Percentiles rank a stretch among this genome's conserved stretches.
These are phyloP conservation scores for Prototheca cutis DNA, from an alignment of 163 green algal species.

Conservation along the genomic window DNA sequence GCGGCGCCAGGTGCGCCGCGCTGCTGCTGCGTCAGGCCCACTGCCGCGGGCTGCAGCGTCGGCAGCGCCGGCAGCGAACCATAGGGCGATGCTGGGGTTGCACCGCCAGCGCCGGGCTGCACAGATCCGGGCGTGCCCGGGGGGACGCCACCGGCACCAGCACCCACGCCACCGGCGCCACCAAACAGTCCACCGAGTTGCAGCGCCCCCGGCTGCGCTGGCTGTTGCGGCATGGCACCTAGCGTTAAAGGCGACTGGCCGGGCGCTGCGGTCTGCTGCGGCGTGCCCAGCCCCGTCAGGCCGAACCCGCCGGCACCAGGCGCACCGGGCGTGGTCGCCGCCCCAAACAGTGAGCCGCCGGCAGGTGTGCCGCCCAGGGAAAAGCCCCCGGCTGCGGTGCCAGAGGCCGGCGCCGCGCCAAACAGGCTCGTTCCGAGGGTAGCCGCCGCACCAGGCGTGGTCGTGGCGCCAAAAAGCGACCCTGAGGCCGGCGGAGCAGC, in stretches of 20 bases:
- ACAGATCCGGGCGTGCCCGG: too few species aligned
- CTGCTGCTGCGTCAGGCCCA: not conserved
- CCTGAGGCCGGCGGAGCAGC: conserved; percentile 12
- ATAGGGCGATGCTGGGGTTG: not conserved
- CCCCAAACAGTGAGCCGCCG: not conserved
- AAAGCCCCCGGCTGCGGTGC: conserved; percentile 19
- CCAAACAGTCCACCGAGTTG: too few species aligned
- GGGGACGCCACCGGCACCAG: too few species aligned
- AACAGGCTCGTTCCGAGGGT: not conserved
- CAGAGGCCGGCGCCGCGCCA: conserved; percentile 2
- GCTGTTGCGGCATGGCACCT: too few species aligned
- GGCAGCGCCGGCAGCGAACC: conserved; percentile 1
- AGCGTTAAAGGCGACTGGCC: too few species aligned
- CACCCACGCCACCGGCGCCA: too few species aligned
- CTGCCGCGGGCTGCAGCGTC: not conserved
- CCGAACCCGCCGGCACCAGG: too few species aligned
- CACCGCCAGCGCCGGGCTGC: too few species aligned
- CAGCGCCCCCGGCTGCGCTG: too few species aligned
- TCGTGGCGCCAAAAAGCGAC: conserved; percentile 19
- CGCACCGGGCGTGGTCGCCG: too few species aligned
- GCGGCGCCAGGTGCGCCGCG: not conserved
- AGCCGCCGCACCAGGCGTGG: conserved; percentile 21
- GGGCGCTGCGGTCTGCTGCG: too few species aligned
- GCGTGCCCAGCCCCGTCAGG: too few species aligned
- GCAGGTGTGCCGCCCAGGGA: not conserved